phyloP scores from a whole-genome alignment of 306 rosid species.

The Quercus robur region DNA sequence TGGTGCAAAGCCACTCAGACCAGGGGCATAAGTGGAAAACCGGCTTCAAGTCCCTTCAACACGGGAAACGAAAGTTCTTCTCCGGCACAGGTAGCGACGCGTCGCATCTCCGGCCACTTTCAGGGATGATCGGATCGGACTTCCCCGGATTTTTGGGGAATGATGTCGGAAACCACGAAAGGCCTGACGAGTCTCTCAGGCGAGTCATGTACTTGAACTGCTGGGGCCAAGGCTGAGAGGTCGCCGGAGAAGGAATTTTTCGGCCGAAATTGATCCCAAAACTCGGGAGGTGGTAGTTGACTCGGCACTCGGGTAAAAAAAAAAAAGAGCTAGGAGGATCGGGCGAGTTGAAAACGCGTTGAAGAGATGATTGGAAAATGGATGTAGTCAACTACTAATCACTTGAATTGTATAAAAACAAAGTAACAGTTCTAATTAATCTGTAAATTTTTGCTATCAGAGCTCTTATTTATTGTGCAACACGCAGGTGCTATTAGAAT shows the following conservation, averaged over 20 bases:
- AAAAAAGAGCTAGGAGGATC: no score
- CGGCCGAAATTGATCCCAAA: neutral
- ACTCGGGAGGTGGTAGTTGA: neutral
- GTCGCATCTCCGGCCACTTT: slow-evolving; percentile 30
- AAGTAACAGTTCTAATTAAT: no score
- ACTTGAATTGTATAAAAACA: no score
- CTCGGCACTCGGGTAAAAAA: neutral
- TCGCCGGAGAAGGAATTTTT: neutral
- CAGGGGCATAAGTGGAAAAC: slow-evolving; percentile 53
- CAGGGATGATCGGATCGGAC: slow-evolving; percentile 42
- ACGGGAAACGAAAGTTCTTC: slow-evolving; percentile 37
- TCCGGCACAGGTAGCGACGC: slow-evolving; percentile 30
- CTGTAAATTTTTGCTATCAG: no score
- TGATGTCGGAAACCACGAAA: slow-evolving; percentile 31
- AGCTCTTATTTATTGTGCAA: no score
- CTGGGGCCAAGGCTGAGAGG: slow-evolving; percentile 79
- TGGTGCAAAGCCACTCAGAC: slow-evolving; percentile 63
- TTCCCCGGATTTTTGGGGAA: slow-evolving; percentile 21
- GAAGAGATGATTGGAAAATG: no score
- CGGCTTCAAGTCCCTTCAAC: slow-evolving; percentile 55
- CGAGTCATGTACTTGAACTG: slow-evolving; percentile 89
- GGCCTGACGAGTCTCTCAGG: slow-evolving; percentile 69
- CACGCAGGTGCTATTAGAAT: no score
- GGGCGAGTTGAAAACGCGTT: no score
- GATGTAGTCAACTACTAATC: no score